These are phyloP conservation scores for Aspergillus leporis DNA, from an alignment of 495 filamentous ascomycete species.

Conservation along the genomic window DNA sequence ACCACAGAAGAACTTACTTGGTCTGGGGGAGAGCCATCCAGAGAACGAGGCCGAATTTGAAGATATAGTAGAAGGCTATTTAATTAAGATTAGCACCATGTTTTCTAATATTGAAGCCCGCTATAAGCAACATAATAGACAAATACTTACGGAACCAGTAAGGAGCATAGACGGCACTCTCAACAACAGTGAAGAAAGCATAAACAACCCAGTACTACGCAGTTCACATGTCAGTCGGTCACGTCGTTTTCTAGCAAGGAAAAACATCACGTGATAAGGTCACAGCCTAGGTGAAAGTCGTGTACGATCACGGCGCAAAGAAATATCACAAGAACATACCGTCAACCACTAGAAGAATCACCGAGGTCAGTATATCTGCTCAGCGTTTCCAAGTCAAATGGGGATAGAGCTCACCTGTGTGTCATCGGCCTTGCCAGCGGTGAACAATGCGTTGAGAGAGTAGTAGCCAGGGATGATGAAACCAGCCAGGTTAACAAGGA, in stretches of 20 bases:
- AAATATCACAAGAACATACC: slow-evolving; percentile 50
- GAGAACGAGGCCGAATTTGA: slow-evolving; percentile 95
- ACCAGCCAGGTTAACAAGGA: slow-evolving; percentile 94
- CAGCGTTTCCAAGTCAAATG: background rate
- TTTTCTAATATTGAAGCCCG: background rate
- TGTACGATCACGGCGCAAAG: background rate
- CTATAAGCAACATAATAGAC: background rate
- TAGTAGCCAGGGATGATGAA: slow-evolving; percentile 96
- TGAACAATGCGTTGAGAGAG: slow-evolving; percentile 88
- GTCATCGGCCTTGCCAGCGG: slow-evolving; percentile 76
- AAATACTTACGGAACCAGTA: slow-evolving; percentile 89
- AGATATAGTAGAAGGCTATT: slow-evolving; percentile 95
- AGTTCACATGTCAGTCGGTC: slow-evolving; percentile 23
- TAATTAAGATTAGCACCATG: slow-evolving; percentile 15
- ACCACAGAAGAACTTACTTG: slow-evolving; percentile 57
- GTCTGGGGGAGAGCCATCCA: slow-evolving; percentile 97
- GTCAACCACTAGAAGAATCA: slow-evolving; percentile 59
- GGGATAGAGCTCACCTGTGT: slow-evolving; percentile 65
- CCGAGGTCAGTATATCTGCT: slow-evolving; percentile 14
- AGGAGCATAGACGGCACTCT: slow-evolving; percentile 88
- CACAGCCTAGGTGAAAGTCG: slow-evolving; percentile 6
- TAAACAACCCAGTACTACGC: slow-evolving; percentile 96
- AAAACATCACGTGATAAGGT: slow-evolving; percentile 22
- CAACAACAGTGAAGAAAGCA: slow-evolving; percentile 87
- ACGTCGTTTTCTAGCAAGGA: background rate